These are phyloP conservation scores for Solanum arcanum DNA, from an alignment of 257 asterid species.

Conservation along the genomic window DNA sequence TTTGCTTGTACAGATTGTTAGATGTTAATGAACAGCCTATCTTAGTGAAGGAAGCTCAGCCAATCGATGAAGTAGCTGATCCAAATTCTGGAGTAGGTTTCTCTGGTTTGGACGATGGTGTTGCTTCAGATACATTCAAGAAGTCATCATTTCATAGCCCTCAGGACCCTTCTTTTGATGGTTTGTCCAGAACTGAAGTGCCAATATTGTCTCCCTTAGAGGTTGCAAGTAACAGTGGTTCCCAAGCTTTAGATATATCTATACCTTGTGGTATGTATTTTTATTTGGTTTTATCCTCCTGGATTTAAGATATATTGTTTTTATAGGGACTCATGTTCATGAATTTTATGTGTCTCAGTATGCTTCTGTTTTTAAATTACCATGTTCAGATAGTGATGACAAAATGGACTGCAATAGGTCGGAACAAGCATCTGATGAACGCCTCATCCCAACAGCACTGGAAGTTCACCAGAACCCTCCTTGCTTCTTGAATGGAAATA, in stretches of 20 bases:
- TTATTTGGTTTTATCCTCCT: not conserved
- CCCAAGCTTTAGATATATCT: constrained; percentile 15
- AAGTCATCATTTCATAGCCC: not conserved
- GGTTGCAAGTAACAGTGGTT: constrained; percentile 4
- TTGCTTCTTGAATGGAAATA: not conserved
- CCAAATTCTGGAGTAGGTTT: constrained; percentile 9
- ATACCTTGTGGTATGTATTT: constrained; percentile 27
- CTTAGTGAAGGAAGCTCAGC: constrained; percentile 1
- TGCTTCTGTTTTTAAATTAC: constrained; percentile 1
- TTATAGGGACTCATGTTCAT: not conserved
- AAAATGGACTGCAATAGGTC: constrained; percentile 30
- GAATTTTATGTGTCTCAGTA: not conserved
- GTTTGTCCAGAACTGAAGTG: not conserved
- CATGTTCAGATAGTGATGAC: constrained; percentile 21
- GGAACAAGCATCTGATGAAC: constrained; percentile 20
- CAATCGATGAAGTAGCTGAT: constrained; percentile 4
- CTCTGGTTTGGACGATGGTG: constrained; percentile 12
- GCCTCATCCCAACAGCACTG: not conserved
- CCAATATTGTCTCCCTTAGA: not conserved
- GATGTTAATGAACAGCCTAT: not conserved
- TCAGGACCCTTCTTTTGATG: constrained; percentile 6
- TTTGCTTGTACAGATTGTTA: not conserved
- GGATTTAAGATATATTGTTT: not conserved
- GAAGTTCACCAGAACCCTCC: not conserved
- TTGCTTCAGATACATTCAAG: constrained; percentile 3